These are phyloP conservation scores for Infundibulicybe gibba DNA, from an alignment of 768 basidiomycete genomes.

Conservation along the genomic window DNA sequence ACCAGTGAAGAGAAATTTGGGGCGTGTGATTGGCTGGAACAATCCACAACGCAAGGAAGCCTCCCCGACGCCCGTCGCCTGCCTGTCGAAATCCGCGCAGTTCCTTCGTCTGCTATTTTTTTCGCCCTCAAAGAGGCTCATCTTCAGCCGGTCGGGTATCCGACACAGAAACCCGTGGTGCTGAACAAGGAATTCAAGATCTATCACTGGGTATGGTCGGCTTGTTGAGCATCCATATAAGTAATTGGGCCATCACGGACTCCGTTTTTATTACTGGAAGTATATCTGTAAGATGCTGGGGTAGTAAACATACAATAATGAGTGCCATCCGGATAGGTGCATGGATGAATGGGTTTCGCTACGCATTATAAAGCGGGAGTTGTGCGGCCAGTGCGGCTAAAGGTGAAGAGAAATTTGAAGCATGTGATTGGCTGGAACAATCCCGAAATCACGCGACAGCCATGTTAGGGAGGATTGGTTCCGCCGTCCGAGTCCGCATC, in stretches of 20 bases:
- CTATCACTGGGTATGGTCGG: slow-evolving; percentile 85
- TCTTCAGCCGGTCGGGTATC: slow-evolving; percentile 29
- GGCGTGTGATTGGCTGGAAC: slow-evolving; percentile 16
- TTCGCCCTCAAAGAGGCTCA: slow-evolving; percentile 9
- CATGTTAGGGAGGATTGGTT: too few species aligned
- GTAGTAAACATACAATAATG: too few species aligned
- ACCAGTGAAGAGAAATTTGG: too few species aligned
- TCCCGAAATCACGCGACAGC: slow-evolving; percentile 18
- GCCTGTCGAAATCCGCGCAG: slow-evolving; percentile 10
- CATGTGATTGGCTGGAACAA: slow-evolving; percentile 16
- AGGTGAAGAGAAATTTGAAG: background rate
- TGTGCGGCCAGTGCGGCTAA: too few species aligned
- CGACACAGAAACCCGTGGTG: slow-evolving; percentile 64
- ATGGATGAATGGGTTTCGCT: too few species aligned
- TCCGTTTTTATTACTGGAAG: too few species aligned
- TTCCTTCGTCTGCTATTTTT: slow-evolving; percentile 7
- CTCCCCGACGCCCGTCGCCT: slow-evolving; percentile 7
- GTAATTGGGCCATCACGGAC: too few species aligned
- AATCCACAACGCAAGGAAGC: slow-evolving; percentile 17
- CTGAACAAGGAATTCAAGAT: slow-evolving; percentile 97
- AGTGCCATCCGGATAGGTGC: too few species aligned
- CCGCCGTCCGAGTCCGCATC: background rate
- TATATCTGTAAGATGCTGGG: too few species aligned
- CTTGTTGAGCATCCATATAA: too few species aligned
- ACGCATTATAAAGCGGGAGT: background rate